A percentile compares a stretch with the other conserved stretches of the same genome.
Evolutionary conservation across 805 yeast species (phyloP).

Genomic region (Candida montana): DNA sequence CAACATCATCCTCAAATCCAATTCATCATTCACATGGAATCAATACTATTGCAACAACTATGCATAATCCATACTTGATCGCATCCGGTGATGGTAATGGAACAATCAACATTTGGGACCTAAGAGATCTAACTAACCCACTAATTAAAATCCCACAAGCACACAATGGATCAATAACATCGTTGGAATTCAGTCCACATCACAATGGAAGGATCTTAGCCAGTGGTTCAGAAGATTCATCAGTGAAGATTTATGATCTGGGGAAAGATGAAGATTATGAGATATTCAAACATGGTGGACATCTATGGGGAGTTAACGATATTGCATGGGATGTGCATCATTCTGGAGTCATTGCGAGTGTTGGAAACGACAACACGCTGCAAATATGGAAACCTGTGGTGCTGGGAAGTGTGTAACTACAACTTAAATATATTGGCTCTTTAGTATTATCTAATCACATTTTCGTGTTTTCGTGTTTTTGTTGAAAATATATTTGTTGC

Average conservation of each 20-base stretch:
- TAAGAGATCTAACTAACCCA: conserved; percentile 39
- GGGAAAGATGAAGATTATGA: conserved; percentile 28
- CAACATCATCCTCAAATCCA: conserved; percentile 7
- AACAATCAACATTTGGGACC: conserved; percentile 54
- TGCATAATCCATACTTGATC: conserved; percentile 47
- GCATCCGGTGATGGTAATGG: conserved; percentile 69
- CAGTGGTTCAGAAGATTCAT: conserved; percentile 56
- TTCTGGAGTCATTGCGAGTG: conserved; percentile 60
- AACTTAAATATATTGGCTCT: too few species aligned
- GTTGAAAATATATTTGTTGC: too few species aligned
- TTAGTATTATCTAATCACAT: too few species aligned
- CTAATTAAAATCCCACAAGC: conserved; percentile 25
- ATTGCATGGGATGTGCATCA: conserved; percentile 75
- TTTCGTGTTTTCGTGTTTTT: too few species aligned
- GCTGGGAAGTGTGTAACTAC: neutral
- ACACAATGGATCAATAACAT: conserved; percentile 54
- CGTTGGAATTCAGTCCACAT: conserved; percentile 68
- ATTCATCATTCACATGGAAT: conserved; percentile 33
- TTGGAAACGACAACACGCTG: conserved; percentile 79
- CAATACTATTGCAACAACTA: conserved; percentile 58
- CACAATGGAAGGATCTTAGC: conserved; percentile 48
- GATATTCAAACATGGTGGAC: conserved; percentile 78
- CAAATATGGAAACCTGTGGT: conserved; percentile 60
- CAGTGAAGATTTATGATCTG: conserved; percentile 60
- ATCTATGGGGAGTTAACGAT: conserved; percentile 81